These are phyloP conservation scores for Wickerhamiella alocasiicola DNA, from an alignment of 805 yeast species.

Conservation along the genomic window DNA sequence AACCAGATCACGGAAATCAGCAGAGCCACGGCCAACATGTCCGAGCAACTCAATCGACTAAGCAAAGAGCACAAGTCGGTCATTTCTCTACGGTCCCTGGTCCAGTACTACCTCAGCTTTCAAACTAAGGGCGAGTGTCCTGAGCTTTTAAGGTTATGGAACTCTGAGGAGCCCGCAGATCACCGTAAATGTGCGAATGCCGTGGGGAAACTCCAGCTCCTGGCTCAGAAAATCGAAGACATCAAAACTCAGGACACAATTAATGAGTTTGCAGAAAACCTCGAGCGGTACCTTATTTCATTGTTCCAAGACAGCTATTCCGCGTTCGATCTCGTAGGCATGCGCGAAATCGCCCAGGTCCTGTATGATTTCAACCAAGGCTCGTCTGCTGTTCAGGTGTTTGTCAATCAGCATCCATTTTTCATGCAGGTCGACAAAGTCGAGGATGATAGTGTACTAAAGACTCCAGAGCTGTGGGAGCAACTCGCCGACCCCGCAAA, in stretches of 20 bases:
- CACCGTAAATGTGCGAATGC: constrained; percentile 55
- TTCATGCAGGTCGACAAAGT: constrained; percentile 38
- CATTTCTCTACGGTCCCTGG: constrained; percentile 54
- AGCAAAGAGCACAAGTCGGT: constrained; percentile 66
- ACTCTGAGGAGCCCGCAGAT: constrained; percentile 38
- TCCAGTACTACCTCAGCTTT: constrained; percentile 67
- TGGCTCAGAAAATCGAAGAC: constrained; percentile 48
- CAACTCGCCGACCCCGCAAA: constrained; percentile 47
- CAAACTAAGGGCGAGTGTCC: constrained; percentile 40
- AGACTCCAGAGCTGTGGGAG: constrained; percentile 36
- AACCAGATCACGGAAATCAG: constrained; percentile 24
- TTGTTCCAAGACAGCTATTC: constrained; percentile 66
- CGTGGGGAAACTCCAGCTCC: constrained; percentile 48
- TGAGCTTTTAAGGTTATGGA: constrained; percentile 47
- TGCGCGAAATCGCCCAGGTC: constrained; percentile 63
- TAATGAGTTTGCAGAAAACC: constrained; percentile 57
- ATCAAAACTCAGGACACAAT: constrained; percentile 33
- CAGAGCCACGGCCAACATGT: constrained; percentile 23
- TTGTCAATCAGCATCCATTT: constrained; percentile 65
- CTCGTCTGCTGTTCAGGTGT: constrained; percentile 63
- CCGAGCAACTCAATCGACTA: constrained; percentile 25
- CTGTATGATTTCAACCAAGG: constrained; percentile 78
- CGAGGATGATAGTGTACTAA: constrained; percentile 23
- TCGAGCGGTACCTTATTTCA: constrained; percentile 60
- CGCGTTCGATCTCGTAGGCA: constrained; percentile 50